A percentile compares a stretch with the other conserved stretches of the same genome.
Evolutionary conservation across 139 green algal genomes (phyloP).

Genomic region (Asterochloris erici): DNA sequence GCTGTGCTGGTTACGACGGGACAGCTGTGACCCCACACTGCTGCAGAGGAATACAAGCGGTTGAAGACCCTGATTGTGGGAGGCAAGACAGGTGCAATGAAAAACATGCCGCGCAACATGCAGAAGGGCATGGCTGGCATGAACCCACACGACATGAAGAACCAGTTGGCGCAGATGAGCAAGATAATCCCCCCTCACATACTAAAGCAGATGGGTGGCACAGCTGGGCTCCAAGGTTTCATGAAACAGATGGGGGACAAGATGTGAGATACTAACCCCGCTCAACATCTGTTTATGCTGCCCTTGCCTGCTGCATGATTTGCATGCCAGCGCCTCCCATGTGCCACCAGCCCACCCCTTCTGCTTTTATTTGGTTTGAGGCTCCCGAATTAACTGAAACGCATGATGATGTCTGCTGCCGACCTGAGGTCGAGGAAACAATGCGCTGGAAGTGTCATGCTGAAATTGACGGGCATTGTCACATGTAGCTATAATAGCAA

Average conservation of each 20-base stretch:
- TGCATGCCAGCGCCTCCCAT: too few relatives aligned
- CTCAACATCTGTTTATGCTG: too few relatives aligned
- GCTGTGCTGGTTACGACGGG: background rate
- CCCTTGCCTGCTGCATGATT: too few relatives aligned
- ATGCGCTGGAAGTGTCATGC: too few relatives aligned
- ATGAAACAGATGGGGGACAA: constrained; percentile 86
- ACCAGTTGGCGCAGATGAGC: constrained; percentile 77
- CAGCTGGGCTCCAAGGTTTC: constrained; percentile 71
- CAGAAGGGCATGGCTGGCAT: constrained; percentile 32
- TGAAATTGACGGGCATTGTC: too few relatives aligned
- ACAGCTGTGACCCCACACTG: background rate
- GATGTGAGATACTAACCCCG: constrained; percentile 19
- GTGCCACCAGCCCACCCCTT: too few relatives aligned
- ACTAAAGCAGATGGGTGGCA: constrained; percentile 94
- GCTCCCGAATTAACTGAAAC: too few relatives aligned
- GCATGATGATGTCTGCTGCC: too few relatives aligned
- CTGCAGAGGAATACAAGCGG: constrained; percentile 85
- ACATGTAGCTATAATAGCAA: too few relatives aligned
- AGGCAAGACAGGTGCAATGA: constrained; percentile 49
- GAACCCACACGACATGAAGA: constrained; percentile 35
- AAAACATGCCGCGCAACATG: constrained; percentile 81
- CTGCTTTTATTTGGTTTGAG: too few relatives aligned
- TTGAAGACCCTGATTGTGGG: constrained; percentile 79
- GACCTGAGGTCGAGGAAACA: too few relatives aligned
- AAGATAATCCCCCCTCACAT: constrained; percentile 87